phyloP scores from a whole-genome alignment of 2,329 filamentous ascomycete genomes.

The Pochonia chlamydosporia region DNA sequence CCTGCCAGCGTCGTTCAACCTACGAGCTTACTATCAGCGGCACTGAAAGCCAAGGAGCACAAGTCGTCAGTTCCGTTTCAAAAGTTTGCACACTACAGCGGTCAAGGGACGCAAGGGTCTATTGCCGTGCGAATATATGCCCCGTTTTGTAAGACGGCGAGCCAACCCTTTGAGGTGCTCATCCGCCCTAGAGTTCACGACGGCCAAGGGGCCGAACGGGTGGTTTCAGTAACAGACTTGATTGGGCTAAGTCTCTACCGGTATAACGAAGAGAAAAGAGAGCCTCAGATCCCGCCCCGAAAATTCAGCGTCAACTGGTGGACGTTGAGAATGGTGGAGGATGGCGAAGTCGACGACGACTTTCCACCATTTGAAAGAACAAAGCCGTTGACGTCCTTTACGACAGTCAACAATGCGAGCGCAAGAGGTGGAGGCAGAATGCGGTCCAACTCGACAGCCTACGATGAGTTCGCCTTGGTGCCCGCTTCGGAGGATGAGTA shows the following conservation, averaged over 20 bases:
- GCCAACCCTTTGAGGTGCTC: conserved; percentile 64
- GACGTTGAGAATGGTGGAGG: conserved; percentile 77
- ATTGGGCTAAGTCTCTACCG: conserved; percentile 74
- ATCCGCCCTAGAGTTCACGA: conserved; percentile 65
- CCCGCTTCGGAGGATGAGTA: conserved; percentile 64
- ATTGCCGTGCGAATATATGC: conserved; percentile 73
- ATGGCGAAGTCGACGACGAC: conserved; percentile 80
- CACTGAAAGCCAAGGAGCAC: conserved; percentile 65
- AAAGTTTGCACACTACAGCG: conserved; percentile 68
- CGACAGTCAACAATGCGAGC: conserved; percentile 76
- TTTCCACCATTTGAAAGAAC: conserved; percentile 73
- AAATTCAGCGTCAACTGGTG: conserved; percentile 77
- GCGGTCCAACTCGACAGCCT: conserved; percentile 68
- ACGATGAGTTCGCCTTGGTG: conserved; percentile 77
- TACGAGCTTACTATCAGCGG: conserved; percentile 64
- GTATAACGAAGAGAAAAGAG: conserved; percentile 70
- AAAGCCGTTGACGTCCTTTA: conserved; percentile 70
- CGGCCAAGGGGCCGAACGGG: conserved; percentile 53
- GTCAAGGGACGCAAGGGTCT: conserved; percentile 71
- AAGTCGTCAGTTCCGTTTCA: conserved; percentile 69
- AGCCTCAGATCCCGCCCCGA: conserved; percentile 57
- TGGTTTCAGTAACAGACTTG: conserved; percentile 71
- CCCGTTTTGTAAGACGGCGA: conserved; percentile 60
- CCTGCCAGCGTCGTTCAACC: conserved; percentile 64
- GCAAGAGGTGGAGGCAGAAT: conserved; percentile 54